Base-by-base conservation (phyloP, 345 rosid genomes). In the Acer saccharum region DNA sequence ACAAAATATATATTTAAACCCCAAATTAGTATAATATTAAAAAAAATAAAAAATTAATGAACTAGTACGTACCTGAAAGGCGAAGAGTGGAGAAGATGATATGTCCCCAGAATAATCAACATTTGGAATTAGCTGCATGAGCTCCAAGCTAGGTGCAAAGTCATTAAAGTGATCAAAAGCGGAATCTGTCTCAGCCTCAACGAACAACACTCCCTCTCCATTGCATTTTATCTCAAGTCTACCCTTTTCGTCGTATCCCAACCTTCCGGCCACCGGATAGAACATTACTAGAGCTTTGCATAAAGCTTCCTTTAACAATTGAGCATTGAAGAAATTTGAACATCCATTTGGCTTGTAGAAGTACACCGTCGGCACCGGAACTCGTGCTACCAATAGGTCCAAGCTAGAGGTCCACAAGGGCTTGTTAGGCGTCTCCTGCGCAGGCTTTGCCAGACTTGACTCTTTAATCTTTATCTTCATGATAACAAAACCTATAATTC, bases 251-350 rank as follows among this genome's bases (percentile, higher is more conserved):
- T 78, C 86, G 48, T 13, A 44, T 7, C 62, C 77, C 18, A 87
- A 52, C 13, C 87, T 63, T 5, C 89, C 86, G 0, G 89, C 88
- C 8, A 75, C 39, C 0, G 87, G 88, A 64, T 84, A 82, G 18
- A 84, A 87, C 3, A 78, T 65, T 23, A 84, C 86, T 0, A 87
- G 83, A 72, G 74, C 78, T 46, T 77, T 67, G 72, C 83, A 67
- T 3, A 87, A 65, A 71, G 86, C 81, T 5, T 84, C 71, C 65
- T 76, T 76, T 2, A 87, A 81, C 57, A 72, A 70, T 2, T 43
- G 10, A 2, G 68, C 11, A 16, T 81, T 69, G 18, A 82, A 81
- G 39, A 75, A 83, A 17, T 63, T 58, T 0, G 76, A 50, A n/a
- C 72, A 61, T 5, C 69, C 78, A 13, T 50, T 67, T 7, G 39